A percentile compares a stretch with the other conserved stretches of the same genome.
These are phyloP conservation scores for Tribonema minus DNA, from an alignment of 108 stramenopile species.

Conservation along the genomic window DNA sequence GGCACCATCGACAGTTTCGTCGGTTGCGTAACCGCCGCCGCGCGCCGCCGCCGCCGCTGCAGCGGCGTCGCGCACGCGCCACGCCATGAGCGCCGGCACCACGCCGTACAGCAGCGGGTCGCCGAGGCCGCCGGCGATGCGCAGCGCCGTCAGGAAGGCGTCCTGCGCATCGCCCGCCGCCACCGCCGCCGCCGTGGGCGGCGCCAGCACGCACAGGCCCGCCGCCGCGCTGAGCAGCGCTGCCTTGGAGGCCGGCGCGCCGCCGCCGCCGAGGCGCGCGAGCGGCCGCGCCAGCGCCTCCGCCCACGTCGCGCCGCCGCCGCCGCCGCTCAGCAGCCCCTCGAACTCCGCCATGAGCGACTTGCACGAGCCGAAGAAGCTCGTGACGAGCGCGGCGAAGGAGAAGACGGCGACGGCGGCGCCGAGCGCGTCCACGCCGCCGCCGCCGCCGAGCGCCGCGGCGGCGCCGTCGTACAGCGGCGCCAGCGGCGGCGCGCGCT, in stretches of 20 bases:
- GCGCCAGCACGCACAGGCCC: not conserved
- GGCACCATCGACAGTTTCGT: too few species aligned
- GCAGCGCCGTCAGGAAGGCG: not conserved
- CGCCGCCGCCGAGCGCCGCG: not conserved
- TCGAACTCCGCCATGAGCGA: conserved; percentile 16
- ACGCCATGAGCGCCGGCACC: conserved; percentile 10
- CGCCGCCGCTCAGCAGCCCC: not conserved
- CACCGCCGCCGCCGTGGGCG: not conserved
- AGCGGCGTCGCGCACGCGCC: too few species aligned
- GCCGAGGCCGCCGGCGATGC: not conserved
- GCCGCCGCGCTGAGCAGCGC: not conserved
- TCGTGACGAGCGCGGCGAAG: conserved; percentile 1
- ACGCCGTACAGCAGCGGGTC: conserved; percentile 21
- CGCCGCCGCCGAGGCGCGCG: not conserved
- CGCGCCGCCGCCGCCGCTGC: too few species aligned
- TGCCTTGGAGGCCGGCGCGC: not conserved
- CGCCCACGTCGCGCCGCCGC: not conserved
- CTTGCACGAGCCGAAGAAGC: conserved; percentile 8
- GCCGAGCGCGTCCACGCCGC: not conserved
- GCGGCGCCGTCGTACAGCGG: not conserved
- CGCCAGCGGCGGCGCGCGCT: not conserved
- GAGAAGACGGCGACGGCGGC: not conserved
- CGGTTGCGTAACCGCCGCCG: too few species aligned
- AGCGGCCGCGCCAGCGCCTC: not conserved
- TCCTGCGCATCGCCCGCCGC: conserved; percentile 10